Evolutionary conservation across 78 protist genomes (phyloP), one percentile per base, ranked within the genome.

Genomic region (Speleostelium caveatum): DNA sequence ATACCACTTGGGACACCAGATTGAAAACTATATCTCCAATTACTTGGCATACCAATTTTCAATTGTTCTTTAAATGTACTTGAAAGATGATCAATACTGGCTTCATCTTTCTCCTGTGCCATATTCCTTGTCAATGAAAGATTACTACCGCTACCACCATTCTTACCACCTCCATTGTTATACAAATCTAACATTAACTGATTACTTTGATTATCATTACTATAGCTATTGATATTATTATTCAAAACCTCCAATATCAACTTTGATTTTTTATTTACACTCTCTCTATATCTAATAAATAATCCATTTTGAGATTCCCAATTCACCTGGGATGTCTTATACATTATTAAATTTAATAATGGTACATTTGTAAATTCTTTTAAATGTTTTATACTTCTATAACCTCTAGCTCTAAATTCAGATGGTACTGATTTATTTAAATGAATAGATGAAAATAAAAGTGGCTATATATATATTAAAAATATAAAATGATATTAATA

Each of bases 391-490:
- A 83, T 51, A 8, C 55, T 56, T 69, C 33, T 12, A 59, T 45
- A 63, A 8, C 68, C 53, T 12, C 26, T 55, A 36, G 39, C 3
- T 51, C 45, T 33, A 59, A 58, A 83, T 22, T 69, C 90, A 7
- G 42, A 49, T 58, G 90, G 90, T 22, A 83, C 63, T 59, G 90
- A 42, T 59, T 83, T 83, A 59, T 83, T 83, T 28, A 83, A 69
- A 19, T 83, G 69, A 28, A 69, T 73, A 2, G 90, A 83, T 67
- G 68, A 83, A 69, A 42, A 83, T 30, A 83, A 59, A 24, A 83
- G 35, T 36, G 90, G 90, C 66, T 77, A 65, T 36, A 26, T n/a
- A 61, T 17, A 32, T 32, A 61, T 14, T 32, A 65, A 21, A 65
- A 36, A 3, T 22, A 65, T 3, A n/a, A n/a, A n/a, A n/a, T n/a